phyloP scores from a whole-genome alignment of 2,329 filamentous ascomycete species.

The Whalleya microplaca region DNA sequence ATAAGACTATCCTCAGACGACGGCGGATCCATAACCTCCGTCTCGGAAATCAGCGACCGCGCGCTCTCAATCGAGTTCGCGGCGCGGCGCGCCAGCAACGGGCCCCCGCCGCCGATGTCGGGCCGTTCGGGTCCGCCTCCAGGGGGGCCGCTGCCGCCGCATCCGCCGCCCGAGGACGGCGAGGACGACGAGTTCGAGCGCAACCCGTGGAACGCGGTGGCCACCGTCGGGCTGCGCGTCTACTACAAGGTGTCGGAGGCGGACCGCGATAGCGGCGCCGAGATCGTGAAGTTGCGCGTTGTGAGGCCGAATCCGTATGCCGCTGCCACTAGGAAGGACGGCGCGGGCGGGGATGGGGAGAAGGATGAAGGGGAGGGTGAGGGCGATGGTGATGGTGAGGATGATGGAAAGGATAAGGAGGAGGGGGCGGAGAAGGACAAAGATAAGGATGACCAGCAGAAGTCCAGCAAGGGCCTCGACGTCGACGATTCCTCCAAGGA shows the following conservation, averaged over 20 bases:
- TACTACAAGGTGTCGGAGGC: conserved; percentile 54
- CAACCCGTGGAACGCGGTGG: conserved; percentile 66
- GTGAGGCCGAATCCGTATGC: conserved; percentile 44
- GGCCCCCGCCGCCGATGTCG: conserved; percentile 32
- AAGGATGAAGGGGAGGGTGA: conserved; percentile 19
- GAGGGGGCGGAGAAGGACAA: conserved; percentile 18
- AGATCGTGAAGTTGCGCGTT: conserved; percentile 44
- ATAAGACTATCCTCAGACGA: conserved; percentile 25
- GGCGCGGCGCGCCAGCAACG: conserved; percentile 22
- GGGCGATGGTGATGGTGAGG: conserved; percentile 28
- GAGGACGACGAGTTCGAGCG: conserved; percentile 59
- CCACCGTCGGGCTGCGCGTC: conserved; percentile 62
- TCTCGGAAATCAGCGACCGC: conserved; percentile 46
- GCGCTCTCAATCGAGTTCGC: conserved; percentile 42
- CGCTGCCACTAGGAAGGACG: conserved; percentile 30
- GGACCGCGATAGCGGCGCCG: conserved; percentile 23
- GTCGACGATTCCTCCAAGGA: conserved; percentile 41
- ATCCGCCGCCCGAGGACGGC: no score
- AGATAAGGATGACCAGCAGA: conserved; percentile 22
- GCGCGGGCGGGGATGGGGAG: conserved; percentile 24
- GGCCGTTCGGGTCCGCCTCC: conserved; percentile 41
- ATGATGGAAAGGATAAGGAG: conserved; percentile 3
- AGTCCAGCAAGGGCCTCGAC: conserved; percentile 42
- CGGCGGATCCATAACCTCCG: conserved; percentile 35
- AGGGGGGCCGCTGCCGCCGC: no score